These are phyloP conservation scores for Pseudopyricularia javanii DNA, from an alignment of 2,329 filamentous ascomycete species.

Conservation along the genomic window DNA sequence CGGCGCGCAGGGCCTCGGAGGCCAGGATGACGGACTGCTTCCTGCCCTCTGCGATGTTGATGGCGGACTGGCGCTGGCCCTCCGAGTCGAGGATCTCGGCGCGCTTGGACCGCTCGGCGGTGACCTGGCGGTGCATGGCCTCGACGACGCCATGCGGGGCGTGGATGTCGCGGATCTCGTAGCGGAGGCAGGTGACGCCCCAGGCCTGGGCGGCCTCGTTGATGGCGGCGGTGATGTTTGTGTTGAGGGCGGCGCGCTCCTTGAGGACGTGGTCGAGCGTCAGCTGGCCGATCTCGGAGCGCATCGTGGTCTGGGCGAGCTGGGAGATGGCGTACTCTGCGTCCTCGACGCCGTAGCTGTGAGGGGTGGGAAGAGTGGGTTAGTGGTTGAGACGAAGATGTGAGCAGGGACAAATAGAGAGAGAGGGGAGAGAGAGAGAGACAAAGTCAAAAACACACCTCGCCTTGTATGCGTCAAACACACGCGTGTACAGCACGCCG, in stretches of 20 bases:
- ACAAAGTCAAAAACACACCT: constrained; percentile 41
- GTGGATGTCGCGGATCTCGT: constrained; percentile 98
- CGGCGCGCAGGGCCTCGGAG: constrained; percentile 77
- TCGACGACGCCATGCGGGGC: constrained; percentile 86
- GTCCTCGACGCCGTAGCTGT: constrained; percentile 92
- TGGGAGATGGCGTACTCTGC: constrained; percentile 98
- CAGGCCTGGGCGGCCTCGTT: constrained; percentile 95
- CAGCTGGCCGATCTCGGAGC: constrained; percentile 92
- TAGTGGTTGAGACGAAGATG: not conserved
- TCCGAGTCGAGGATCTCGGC: constrained; percentile 97
- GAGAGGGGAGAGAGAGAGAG: not conserved
- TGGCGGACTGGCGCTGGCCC: constrained; percentile 90
- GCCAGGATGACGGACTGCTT: constrained; percentile 97
- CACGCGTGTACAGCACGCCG: constrained; percentile 86
- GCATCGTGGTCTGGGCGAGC: constrained; percentile 97
- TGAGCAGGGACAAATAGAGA: not conserved
- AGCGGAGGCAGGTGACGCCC: constrained; percentile 91
- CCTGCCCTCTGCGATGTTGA: constrained; percentile 96
- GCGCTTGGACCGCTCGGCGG: constrained; percentile 91
- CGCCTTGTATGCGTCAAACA: constrained; percentile 97
- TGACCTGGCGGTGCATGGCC: constrained; percentile 97
- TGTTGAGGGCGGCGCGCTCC: constrained; percentile 90
- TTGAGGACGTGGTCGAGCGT: constrained; percentile 96
- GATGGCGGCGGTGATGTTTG: constrained; percentile 96
- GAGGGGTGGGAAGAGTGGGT: not conserved